Percentiles rank a stretch among this genome's conserved stretches.
Conservation (phyloP, 2,329 filamentous ascomycete species). For the Fusarium sp. region DNA sequence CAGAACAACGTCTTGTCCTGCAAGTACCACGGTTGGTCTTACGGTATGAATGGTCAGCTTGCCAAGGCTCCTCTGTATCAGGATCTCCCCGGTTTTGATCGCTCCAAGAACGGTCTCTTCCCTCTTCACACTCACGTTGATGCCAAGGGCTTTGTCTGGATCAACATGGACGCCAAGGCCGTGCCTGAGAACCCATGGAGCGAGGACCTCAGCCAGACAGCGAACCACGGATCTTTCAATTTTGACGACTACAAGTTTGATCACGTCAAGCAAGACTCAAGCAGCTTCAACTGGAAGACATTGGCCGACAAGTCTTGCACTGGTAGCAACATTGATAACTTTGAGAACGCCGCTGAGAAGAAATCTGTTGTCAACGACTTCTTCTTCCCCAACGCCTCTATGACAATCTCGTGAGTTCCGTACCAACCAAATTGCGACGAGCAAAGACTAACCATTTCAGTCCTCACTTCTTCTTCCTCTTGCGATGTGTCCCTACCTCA, state of each 20-base stretch:
- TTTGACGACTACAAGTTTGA: slow-evolving; percentile 65
- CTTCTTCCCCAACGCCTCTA: slow-evolving; percentile 36
- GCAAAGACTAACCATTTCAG: slow-evolving; percentile 46
- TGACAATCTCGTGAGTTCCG: slow-evolving; percentile 52
- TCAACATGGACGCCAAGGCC: slow-evolving; percentile 62
- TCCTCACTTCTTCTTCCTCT: slow-evolving; percentile 32
- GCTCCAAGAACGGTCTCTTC: slow-evolving; percentile 63
- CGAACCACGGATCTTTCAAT: slow-evolving; percentile 55
- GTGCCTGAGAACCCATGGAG: slow-evolving; percentile 60
- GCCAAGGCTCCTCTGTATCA: slow-evolving; percentile 70
- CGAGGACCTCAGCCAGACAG: slow-evolving; percentile 55
- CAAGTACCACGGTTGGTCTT: slow-evolving; percentile 71
- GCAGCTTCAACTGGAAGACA: slow-evolving; percentile 68
- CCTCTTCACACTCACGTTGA: slow-evolving; percentile 64
- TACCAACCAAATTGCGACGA: slow-evolving; percentile 55
- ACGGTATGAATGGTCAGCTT: slow-evolving; percentile 66
- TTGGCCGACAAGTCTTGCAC: slow-evolving; percentile 48
- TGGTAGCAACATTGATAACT: slow-evolving; percentile 51
- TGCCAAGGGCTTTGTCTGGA: slow-evolving; percentile 64
- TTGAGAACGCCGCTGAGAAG: slow-evolving; percentile 10
- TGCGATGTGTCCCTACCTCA: slow-evolving; percentile 23
- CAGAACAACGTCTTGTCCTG: slow-evolving; percentile 64
- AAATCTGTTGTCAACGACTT: slow-evolving; percentile 24
- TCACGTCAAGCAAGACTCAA: slow-evolving; percentile 64
- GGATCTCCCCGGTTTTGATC: slow-evolving; percentile 64